A percentile compares a stretch with the other conserved stretches of the same genome.
Conservation (phyloP, 345 rosid species). For the Sisymbrium irio region DNA sequence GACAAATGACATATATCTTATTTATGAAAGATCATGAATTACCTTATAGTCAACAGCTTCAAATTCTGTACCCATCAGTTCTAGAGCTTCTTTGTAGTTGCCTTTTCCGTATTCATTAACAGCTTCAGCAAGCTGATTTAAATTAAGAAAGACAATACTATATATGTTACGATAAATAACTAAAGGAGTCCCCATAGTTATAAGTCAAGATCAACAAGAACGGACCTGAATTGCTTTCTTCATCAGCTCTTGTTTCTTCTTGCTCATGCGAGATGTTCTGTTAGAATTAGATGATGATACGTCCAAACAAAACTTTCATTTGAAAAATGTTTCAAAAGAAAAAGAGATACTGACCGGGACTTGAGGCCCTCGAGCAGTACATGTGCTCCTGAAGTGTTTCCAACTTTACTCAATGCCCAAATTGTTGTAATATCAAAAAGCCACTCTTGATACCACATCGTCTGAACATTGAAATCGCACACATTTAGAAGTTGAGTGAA, state of each 20-base stretch:
- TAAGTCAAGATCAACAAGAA: constrained; percentile 14
- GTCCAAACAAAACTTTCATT: constrained; percentile 4
- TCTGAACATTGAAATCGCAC: constrained; percentile 34
- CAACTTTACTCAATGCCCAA: constrained; percentile 68
- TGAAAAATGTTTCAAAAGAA: not conserved
- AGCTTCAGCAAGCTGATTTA: constrained; percentile 72
- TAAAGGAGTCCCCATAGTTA: not conserved
- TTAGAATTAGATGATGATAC: not conserved
- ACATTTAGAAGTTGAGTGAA: not conserved
- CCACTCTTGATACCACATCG: constrained; percentile 69
- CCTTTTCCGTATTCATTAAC: constrained; percentile 56
- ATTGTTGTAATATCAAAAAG: constrained; percentile 64
- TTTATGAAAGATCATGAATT: constrained; percentile 3
- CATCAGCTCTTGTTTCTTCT: constrained; percentile 70
- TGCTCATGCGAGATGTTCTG: constrained; percentile 51
- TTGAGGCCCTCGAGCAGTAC: constrained; percentile 61
- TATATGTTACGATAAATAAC: not conserved
- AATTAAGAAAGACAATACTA: not conserved
- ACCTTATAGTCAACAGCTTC: constrained; percentile 69
- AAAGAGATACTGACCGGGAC: constrained; percentile 43
- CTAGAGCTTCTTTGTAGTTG: constrained; percentile 45
- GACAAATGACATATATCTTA: not conserved
- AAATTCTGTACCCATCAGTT: constrained; percentile 63
- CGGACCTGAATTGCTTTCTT: constrained; percentile 60
- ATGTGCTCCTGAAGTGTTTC: constrained; percentile 55